Conservation (phyloP, 306 rosid species). For the Cucurbita maxima region DNA sequence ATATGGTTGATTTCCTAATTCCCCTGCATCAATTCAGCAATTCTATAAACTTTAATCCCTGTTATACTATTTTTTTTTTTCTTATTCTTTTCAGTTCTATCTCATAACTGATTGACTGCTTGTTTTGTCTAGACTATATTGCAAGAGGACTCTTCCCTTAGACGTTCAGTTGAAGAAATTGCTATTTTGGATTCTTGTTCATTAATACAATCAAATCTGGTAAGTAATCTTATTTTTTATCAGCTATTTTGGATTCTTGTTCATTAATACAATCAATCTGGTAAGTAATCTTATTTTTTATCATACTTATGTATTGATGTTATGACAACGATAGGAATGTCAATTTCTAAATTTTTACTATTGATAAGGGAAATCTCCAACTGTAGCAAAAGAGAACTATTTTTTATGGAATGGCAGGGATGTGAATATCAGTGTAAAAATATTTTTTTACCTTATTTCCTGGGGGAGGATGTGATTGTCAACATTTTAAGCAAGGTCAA, state of each 20-base stretch:
- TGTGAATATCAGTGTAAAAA: background rate
- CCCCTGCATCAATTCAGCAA: background rate
- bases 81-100: slow-evolving; percentile 3
- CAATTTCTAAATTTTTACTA: background rate
- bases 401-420: background rate
- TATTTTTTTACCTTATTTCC: background rate
- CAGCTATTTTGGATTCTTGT: slow-evolving; percentile 43
- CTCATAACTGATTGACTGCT: background rate
- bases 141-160: slow-evolving; percentile 55
- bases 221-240: slow-evolving; percentile 32
- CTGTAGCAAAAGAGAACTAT: background rate
- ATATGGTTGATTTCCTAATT: background rate
- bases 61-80: background rate
- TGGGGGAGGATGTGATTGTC: background rate
- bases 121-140: slow-evolving; percentile 38
- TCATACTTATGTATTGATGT: background rate
- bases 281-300: slow-evolving; percentile 39
- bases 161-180: slow-evolving; percentile 56
- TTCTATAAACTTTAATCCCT: background rate
- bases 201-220: slow-evolving; percentile 56
- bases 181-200: slow-evolving; percentile 60
- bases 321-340: background rate
- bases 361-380: background rate
- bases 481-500: background rate
- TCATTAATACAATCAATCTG: slow-evolving; percentile 60